Percentiles rank a stretch among this genome's conserved stretches.
phyloP scores from a whole-genome alignment of 2,329 filamentous ascomycete species.

The Arthrobotrys iridis region DNA sequence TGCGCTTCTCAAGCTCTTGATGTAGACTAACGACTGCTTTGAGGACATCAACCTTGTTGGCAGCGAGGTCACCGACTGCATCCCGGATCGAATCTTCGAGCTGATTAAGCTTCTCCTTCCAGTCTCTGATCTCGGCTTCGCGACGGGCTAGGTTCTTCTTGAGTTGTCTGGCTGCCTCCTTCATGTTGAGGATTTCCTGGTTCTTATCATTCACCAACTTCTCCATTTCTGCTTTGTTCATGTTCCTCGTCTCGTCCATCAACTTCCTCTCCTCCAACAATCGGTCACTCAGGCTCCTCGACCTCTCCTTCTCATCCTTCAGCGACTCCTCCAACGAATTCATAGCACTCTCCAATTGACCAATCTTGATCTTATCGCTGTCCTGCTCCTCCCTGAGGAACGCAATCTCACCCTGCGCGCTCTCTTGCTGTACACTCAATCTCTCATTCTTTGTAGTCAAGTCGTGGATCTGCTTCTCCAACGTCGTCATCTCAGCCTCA shows the following conservation, averaged over 20 bases:
- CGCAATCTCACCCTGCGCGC: constrained; percentile 88
- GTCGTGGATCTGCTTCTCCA: constrained; percentile 85
- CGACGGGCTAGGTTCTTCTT: constrained; percentile 83
- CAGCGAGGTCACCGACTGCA: constrained; percentile 85
- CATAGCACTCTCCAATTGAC: constrained; percentile 85
- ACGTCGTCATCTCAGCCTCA: constrained; percentile 83
- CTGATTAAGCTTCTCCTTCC: constrained; percentile 89
- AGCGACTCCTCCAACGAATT: constrained; percentile 80
- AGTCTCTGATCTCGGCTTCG: constrained; percentile 87
- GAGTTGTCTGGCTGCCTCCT: constrained; percentile 84
- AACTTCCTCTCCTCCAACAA: constrained; percentile 76
- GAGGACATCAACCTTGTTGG: constrained; percentile 84
- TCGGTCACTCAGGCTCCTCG: constrained; percentile 57
- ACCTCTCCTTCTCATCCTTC: constrained; percentile 84
- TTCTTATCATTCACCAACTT: constrained; percentile 94
- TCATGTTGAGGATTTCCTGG: constrained; percentile 78
- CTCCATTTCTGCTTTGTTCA: constrained; percentile 82
- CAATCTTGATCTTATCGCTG: constrained; percentile 96
- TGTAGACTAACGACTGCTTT: constrained; percentile 88
- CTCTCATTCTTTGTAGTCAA: constrained; percentile 87
- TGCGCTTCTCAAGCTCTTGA: constrained; percentile 83
- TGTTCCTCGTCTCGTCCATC: constrained; percentile 80
- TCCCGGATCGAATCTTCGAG: constrained; percentile 88
- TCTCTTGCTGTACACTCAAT: constrained; percentile 89
- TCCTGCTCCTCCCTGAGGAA: constrained; percentile 98